Base-by-base conservation (phyloP, 371 early-diverging fungal genomes). In the Actinomucor elegans region DNA sequence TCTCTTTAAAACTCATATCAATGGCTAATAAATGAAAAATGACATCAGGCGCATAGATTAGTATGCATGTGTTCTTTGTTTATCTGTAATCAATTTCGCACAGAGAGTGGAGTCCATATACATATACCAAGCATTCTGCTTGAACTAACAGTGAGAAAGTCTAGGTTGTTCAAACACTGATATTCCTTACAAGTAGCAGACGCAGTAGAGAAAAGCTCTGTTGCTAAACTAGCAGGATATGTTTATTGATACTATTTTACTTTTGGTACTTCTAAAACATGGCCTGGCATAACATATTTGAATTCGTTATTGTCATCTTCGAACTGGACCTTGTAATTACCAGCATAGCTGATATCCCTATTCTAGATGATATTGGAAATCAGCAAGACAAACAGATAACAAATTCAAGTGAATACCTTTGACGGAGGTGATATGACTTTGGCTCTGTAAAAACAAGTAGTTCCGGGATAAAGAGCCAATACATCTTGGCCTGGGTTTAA, bases 391-490 rank as follows among this genome's bases (percentile, higher is more conserved):
- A 29, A 21, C 7, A 14, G 17, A 29, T 26, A 17, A 17, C 9
- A 33, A 10, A 35, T 27, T 12, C 10, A 14, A 42, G n/a, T n/a
- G n/a, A 18, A 54, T 77, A 85, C 86, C 83, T 87, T 87, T 42
- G 73, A 78, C 3, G 93, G 91, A 7, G 90, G 79, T 4, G 70
- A 55, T 1, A 86, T 69, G 0, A 93, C 90, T 5, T 70, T 76
- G 0, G 89, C 94, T 53, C 85, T 81, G 67, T 94, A 94, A 58
- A 94, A 94, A 54, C 90, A 91, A 1, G 91, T 92, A 5, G 91
- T 93, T 0, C 81, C 77, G 3, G 94, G 94, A 65, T 92, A 95
- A 23, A 94, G 67, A 4, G 93, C 93, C 37, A 94, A 66, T 11
- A 94, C 91, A 24, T 81, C 81, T 32, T 83, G 81, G 1, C 83